Percentiles rank a stretch among this genome's conserved stretches.
phyloP scores from a whole-genome alignment of 768 basidiomycete genomes.

The Goffeauzyma gilvescens region DNA sequence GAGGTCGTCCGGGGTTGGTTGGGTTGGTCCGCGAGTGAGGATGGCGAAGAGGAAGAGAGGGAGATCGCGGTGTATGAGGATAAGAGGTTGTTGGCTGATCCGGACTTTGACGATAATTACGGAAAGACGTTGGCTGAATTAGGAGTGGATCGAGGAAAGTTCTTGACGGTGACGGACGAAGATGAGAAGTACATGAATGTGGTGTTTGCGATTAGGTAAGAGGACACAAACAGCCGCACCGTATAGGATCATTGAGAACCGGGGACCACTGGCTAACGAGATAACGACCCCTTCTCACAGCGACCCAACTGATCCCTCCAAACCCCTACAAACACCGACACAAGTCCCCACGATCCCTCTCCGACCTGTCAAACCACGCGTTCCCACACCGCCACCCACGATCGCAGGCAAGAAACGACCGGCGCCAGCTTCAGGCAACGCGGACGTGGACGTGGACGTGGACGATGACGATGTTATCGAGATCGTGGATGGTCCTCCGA shows the following conservation, averaged over 20 bases:
- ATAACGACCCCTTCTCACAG: background rate
- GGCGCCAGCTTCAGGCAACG: conserved; percentile 12
- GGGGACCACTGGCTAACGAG: too few species aligned
- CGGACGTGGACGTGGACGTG: background rate
- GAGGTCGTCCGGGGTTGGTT: conserved; percentile 41
- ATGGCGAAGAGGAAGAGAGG: conserved; percentile 37
- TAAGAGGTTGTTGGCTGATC: conserved; percentile 67
- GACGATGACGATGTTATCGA: conserved; percentile 10
- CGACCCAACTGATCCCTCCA: background rate
- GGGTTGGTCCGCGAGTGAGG: conserved; percentile 23
- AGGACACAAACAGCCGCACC: too few species aligned
- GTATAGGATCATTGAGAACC: too few species aligned
- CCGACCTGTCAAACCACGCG: background rate
- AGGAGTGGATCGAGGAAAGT: conserved; percentile 62
- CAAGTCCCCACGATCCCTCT: conserved; percentile 1
- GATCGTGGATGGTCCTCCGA: conserved; percentile 5
- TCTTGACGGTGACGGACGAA: conserved; percentile 74
- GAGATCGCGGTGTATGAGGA: conserved; percentile 54
- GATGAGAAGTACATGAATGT: conserved; percentile 58
- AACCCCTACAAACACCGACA: background rate
- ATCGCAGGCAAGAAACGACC: conserved; percentile 16
- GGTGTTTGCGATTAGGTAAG: conserved; percentile 45
- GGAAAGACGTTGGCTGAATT: conserved; percentile 63
- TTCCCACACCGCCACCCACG: conserved; percentile 2
- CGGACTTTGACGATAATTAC: conserved; percentile 81